phyloP scores from a whole-genome alignment of 1,284 basidiomycete species.

The Cronartium quercuum region DNA sequence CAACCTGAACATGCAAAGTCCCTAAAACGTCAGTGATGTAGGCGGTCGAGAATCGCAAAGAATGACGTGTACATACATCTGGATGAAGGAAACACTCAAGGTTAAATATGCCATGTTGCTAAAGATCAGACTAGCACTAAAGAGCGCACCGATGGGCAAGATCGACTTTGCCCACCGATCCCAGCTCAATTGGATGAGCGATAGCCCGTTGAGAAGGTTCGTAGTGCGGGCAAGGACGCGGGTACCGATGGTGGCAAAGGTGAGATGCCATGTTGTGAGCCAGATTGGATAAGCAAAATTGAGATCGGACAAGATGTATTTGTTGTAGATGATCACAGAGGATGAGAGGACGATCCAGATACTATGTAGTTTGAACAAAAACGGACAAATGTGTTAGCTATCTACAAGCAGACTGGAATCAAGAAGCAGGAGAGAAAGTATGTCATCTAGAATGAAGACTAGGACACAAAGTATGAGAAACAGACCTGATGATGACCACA shows the following conservation, averaged over 20 bases:
- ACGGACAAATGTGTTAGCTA: neutral
- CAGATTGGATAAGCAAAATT: constrained; percentile 14
- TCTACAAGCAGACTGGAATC: neutral
- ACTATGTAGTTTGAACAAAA: constrained; percentile 1
- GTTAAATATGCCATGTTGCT: constrained; percentile 45
- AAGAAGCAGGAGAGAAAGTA: neutral
- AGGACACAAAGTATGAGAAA: neutral
- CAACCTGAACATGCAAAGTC: constrained; percentile 46
- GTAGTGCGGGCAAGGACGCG: constrained; percentile 19
- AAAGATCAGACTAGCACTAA: constrained; percentile 43
- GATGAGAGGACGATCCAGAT: constrained; percentile 44
- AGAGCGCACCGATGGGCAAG: constrained; percentile 40
- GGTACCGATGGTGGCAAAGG: constrained; percentile 31
- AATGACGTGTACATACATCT: constrained; percentile 39
- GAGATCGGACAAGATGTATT: constrained; percentile 41
- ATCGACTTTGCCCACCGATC: constrained; percentile 41
- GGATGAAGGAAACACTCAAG: constrained; percentile 43
- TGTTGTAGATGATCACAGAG: constrained; percentile 44
- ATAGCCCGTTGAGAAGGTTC: constrained; percentile 39
- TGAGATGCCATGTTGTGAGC: constrained; percentile 28
- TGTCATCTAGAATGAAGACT: neutral
- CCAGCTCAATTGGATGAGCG: constrained; percentile 47
- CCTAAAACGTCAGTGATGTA: neutral
- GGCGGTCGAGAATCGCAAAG: neutral
- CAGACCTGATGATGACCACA: constrained; percentile 28